Percentiles rank a stretch among this genome's conserved stretches.
Evolutionary conservation across 208 protist species (phyloP).

Genomic region (Porcisia hertigi): DNA sequence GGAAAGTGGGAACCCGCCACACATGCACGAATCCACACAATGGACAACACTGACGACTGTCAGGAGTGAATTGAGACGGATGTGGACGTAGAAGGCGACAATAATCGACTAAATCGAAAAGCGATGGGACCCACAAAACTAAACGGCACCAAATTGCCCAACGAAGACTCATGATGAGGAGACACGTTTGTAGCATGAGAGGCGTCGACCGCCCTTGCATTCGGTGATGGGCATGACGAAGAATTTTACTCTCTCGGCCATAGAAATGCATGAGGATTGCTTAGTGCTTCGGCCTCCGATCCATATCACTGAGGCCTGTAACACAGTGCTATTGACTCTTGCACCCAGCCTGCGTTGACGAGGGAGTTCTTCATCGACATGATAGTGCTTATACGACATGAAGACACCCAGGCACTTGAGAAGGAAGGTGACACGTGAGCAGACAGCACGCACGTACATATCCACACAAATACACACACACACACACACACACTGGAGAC

Average conservation of each 20-base stretch:
- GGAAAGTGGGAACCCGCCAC: background rate
- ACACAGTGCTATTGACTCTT: too few species aligned
- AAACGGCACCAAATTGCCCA: background rate
- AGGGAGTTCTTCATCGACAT: background rate
- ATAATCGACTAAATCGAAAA: background rate
- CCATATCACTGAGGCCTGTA: background rate
- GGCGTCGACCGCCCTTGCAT: background rate
- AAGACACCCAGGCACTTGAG: background rate
- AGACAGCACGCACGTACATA: background rate
- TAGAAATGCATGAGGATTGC: background rate
- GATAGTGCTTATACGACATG: background rate
- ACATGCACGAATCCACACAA: background rate
- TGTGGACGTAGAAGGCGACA: background rate
- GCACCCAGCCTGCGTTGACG: background rate
- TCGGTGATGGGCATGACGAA: background rate
- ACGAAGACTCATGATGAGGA: background rate
- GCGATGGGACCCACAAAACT: background rate
- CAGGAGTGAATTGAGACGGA: background rate
- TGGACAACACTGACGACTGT: background rate
- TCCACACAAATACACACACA: too few species aligned
- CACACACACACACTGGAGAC: background rate
- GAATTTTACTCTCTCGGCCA: background rate
- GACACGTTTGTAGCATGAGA: background rate
- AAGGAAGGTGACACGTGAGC: background rate
- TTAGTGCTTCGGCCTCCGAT: background rate